phyloP scores from a whole-genome alignment of 2,329 filamentous ascomycete genomes.

The Eurotiales sp. region DNA sequence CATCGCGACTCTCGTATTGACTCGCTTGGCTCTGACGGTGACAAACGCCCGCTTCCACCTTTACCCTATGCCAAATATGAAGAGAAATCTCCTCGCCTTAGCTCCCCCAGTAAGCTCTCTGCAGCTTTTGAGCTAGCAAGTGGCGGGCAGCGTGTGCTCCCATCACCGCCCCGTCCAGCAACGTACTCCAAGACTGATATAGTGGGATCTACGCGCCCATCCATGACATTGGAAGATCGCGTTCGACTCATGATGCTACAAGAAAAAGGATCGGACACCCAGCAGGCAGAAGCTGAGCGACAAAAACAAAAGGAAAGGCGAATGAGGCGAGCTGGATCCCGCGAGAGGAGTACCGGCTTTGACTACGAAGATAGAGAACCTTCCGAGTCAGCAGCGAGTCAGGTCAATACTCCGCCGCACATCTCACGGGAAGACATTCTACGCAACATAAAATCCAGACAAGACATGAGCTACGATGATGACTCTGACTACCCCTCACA shows the following conservation, averaged over 20 bases:
- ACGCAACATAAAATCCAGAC: slow-evolving; percentile 66
- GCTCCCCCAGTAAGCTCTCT: slow-evolving; percentile 62
- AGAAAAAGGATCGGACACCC: slow-evolving; percentile 60
- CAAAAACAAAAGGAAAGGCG: slow-evolving; percentile 68
- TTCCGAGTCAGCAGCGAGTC: slow-evolving; percentile 31
- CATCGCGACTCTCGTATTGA: slow-evolving; percentile 59
- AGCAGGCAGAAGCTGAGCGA: slow-evolving; percentile 54
- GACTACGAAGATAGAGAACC: slow-evolving; percentile 13
- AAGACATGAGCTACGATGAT: slow-evolving; percentile 61
- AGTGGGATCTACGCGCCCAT: slow-evolving; percentile 67
- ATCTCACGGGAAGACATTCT: slow-evolving; percentile 94
- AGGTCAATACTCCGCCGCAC: slow-evolving; percentile 62
- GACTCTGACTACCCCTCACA: slow-evolving; percentile 62
- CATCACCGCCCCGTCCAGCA: slow-evolving; percentile 66
- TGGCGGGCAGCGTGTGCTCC: slow-evolving; percentile 61
- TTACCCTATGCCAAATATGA: slow-evolving; percentile 57
- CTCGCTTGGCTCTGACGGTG: slow-evolving; percentile 72
- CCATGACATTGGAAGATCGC: slow-evolving; percentile 81
- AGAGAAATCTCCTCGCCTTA: slow-evolving; percentile 43
- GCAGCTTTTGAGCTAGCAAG: slow-evolving; percentile 70
- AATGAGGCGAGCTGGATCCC: slow-evolving; percentile 57
- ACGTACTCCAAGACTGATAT: slow-evolving; percentile 72
- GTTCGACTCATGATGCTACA: slow-evolving; percentile 81
- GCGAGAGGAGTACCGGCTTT: slow-evolving; percentile 12
- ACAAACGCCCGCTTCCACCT: slow-evolving; percentile 81